Evolutionary conservation across 1,284 basidiomycete species (phyloP), one percentile per base, ranked within the genome.

Genomic region (Sporisorium sorghi): DNA sequence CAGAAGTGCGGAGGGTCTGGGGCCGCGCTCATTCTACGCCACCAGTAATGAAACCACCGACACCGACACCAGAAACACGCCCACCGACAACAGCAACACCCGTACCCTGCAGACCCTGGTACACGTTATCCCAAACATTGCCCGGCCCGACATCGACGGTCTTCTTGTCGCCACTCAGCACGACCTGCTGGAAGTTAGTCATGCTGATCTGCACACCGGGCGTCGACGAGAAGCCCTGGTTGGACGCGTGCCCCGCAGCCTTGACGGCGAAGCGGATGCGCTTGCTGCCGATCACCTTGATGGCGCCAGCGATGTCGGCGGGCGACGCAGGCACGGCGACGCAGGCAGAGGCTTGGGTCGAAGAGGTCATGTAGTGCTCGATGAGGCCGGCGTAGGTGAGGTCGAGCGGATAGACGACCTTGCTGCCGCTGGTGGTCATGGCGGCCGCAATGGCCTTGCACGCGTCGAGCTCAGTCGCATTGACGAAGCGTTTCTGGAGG

Each of bases 61-160:
- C 70, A 35, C 77, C 77, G 33, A 79, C 76, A n/a, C 76, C 76
- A 5, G 69, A 58, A 14, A 79, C 76, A 23, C 78, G 60, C 21
- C 78, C 78, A 33, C 78, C 78, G 26, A 78, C 73, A 17, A 76
- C 59, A 17, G 55, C 67, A 33, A 62, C 53, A 26, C 75, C 75
- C 7, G 60, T 53, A 7, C 52, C 65, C 23, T 71, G 52, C 17
- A 78, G 55, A 11, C 28, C 58, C 24, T 47, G 21, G 61, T 79
- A 79, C 14, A 79, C 78, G 26, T 76, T 67, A 47, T 78, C 78
- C 78, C 78, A 79, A 10, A 71, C 47, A 53, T 73, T 76, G 19
- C 61, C 78, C 1, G 73, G 59, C 5, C 78, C 78, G 9, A 78
- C 62, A 40, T 78, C 73, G 56, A 79, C 70, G 35, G 68, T 71